These are phyloP conservation scores for Sporothrix euskadiensis DNA, from an alignment of 2,329 filamentous ascomycete species.

Conservation along the genomic window DNA sequence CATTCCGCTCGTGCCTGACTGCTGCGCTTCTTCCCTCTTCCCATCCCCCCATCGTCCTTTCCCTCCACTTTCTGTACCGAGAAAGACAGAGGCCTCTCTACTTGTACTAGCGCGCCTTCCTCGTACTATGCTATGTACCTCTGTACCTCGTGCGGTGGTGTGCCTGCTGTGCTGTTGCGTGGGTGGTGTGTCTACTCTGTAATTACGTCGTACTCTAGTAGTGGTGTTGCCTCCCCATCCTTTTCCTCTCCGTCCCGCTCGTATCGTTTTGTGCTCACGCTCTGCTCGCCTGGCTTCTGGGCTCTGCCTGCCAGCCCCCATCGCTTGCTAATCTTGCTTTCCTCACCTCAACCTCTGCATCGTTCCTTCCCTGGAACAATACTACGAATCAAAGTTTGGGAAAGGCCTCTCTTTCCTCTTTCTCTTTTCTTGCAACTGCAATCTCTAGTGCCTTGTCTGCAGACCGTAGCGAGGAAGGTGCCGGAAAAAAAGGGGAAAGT, in stretches of 20 bases:
- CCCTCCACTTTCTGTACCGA: constrained; percentile 27
- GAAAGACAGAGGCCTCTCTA: constrained; percentile 24
- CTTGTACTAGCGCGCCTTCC: constrained; percentile 28
- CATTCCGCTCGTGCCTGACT: constrained; percentile 7
- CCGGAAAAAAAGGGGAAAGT: constrained; percentile 21
- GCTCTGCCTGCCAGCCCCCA: background rate
- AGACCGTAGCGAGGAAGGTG: constrained; percentile 11
- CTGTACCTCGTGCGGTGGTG: constrained; percentile 6
- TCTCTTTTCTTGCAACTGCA: background rate
- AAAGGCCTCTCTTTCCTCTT: background rate
- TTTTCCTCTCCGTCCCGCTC: constrained; percentile 10
- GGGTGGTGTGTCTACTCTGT: background rate
- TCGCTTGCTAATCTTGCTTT: constrained; percentile 17
- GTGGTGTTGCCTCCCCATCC: constrained; percentile 26
- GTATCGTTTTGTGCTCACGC: constrained; percentile 11
- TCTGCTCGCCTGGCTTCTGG: background rate
- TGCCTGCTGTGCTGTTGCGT: constrained; percentile 19
- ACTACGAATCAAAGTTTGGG: background rate
- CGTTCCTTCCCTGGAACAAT: constrained; percentile 11
- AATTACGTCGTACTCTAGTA: background rate
- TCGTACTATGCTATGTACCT: background rate
- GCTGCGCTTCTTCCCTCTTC: constrained; percentile 18
- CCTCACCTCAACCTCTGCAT: background rate
- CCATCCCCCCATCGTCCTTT: background rate
- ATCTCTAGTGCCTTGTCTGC: constrained; percentile 7